Conservation (phyloP, 306 rosid genomes). For the Vigna angularis region DNA sequence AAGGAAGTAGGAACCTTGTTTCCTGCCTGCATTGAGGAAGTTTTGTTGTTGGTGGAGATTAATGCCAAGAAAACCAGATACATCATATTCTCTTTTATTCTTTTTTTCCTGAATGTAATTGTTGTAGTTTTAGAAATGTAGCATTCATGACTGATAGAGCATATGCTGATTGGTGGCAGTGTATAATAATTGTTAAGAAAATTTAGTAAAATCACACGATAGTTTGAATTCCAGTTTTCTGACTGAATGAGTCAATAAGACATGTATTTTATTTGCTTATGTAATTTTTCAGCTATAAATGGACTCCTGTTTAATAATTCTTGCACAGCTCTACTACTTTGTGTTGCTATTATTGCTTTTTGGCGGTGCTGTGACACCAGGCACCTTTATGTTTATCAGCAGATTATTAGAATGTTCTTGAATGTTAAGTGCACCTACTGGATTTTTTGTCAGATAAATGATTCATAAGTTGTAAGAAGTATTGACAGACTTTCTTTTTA, state of each 20-base stretch:
- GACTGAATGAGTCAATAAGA: conserved; percentile 49
- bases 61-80: conserved; percentile 58
- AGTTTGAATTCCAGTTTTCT: conserved; percentile 55
- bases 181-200: conserved; percentile 76
- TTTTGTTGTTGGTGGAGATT: conserved; percentile 64
- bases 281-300: conserved; percentile 41
- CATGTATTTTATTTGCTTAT: conserved; percentile 45
- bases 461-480: conserved; percentile 15
- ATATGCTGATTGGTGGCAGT: conserved; percentile 79
- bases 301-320: conserved; percentile 42
- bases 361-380: conserved; percentile 33
- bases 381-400: conserved; percentile 22
- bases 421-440: conserved; percentile 2
- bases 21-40: conserved; percentile 64
- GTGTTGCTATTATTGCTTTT: conserved; percentile 38
- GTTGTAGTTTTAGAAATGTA: conserved; percentile 75
- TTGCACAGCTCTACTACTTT: conserved; percentile 30
- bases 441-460: conserved; percentile 2
- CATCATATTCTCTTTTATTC: conserved; percentile 55
- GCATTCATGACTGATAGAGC: conserved; percentile 75
- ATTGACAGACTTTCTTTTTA: conserved; percentile 17
- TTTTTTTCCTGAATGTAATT: conserved; percentile 61
- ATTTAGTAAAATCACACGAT: conserved; percentile 70
- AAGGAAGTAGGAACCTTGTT: conserved; percentile 57
- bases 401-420: conserved; percentile 15